Evolutionary conservation across 805 yeast species (phyloP).

Genomic region (Saturnispora silvae): DNA sequence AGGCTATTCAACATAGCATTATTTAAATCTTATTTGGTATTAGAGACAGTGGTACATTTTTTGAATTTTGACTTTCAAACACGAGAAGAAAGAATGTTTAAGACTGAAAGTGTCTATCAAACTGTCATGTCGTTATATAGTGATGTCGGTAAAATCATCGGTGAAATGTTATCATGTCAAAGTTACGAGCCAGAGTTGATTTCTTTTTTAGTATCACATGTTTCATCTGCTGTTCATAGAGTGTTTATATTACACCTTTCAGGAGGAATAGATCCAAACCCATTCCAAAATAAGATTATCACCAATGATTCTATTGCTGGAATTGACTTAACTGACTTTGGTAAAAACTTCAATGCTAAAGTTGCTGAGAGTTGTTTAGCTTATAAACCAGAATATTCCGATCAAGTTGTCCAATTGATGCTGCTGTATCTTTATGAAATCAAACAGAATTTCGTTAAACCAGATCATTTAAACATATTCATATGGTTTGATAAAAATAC

Average conservation of each 20-base stretch:
- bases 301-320: slow-evolving; percentile 7
- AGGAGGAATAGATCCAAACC: slow-evolving; percentile 8
- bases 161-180: slow-evolving; percentile 10
- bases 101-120: slow-evolving; percentile 8
- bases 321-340: no score
- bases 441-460: slow-evolving; percentile 5
- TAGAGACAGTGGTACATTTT: slow-evolving; percentile 12
- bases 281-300: slow-evolving; percentile 10
- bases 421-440: slow-evolving; percentile 10
- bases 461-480: slow-evolving; percentile 1
- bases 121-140: slow-evolving; percentile 11
- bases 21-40: slow-evolving; percentile 13
- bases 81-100: slow-evolving; percentile 6
- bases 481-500: slow-evolving; percentile 12
- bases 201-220: slow-evolving; percentile 74
- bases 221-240: slow-evolving; percentile 48
- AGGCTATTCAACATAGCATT: slow-evolving; percentile 10
- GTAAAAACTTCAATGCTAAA: slow-evolving; percentile 8
- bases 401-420: slow-evolving; percentile 7
- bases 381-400: slow-evolving; percentile 3
- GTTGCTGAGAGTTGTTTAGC: slow-evolving; percentile 6
- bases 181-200: slow-evolving; percentile 49
- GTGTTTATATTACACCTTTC: slow-evolving; percentile 9
- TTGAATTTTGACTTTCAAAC: slow-evolving; percentile 11
- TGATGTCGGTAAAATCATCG: slow-evolving; percentile 7